These are phyloP conservation scores for Ascodesmis nigricans DNA, from an alignment of 495 filamentous ascomycete species.

Conservation along the genomic window DNA sequence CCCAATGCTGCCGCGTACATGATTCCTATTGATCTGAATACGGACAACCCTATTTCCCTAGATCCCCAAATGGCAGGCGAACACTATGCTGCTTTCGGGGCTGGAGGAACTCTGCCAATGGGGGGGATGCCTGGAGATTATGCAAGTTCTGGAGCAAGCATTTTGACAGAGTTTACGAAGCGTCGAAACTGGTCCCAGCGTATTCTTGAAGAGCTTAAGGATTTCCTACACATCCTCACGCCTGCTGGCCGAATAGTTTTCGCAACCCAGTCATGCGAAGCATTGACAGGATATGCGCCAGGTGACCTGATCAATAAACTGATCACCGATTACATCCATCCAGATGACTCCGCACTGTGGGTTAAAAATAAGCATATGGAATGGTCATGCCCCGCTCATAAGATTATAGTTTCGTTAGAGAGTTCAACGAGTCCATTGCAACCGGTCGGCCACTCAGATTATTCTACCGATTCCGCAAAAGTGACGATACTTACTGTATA, in stretches of 20 bases:
- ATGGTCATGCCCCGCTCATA: neutral
- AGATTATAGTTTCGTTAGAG: conserved; percentile 39
- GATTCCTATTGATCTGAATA: conserved; percentile 16
- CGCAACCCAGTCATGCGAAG: conserved; percentile 53
- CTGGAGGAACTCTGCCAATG: conserved; percentile 15
- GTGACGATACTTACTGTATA: conserved; percentile 50
- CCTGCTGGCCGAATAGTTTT: conserved; percentile 66
- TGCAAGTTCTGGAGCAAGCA: conserved; percentile 29
- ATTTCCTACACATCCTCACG: conserved; percentile 71
- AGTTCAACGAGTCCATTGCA: conserved; percentile 84
- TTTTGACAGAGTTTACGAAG: conserved; percentile 62
- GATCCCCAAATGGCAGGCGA: conserved; percentile 19
- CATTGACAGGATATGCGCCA: conserved; percentile 53
- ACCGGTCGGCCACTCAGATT: conserved; percentile 54
- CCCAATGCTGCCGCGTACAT: conserved; percentile 16
- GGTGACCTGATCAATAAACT: conserved; percentile 51
- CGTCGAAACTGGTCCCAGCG: conserved; percentile 74
- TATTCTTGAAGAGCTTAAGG: conserved; percentile 72
- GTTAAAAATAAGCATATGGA: conserved; percentile 7
- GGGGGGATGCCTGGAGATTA: conserved; percentile 20
- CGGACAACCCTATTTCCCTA: conserved; percentile 17
- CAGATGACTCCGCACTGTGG: conserved; percentile 56
- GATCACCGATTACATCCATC: conserved; percentile 61
- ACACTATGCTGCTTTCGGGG: too few relatives aligned
- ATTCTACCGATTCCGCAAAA: conserved; percentile 71